A percentile compares a stretch with the other conserved stretches of the same genome.
Evolutionary conservation across 1,284 basidiomycete species (phyloP).

Genomic region (Tilletia indica): DNA sequence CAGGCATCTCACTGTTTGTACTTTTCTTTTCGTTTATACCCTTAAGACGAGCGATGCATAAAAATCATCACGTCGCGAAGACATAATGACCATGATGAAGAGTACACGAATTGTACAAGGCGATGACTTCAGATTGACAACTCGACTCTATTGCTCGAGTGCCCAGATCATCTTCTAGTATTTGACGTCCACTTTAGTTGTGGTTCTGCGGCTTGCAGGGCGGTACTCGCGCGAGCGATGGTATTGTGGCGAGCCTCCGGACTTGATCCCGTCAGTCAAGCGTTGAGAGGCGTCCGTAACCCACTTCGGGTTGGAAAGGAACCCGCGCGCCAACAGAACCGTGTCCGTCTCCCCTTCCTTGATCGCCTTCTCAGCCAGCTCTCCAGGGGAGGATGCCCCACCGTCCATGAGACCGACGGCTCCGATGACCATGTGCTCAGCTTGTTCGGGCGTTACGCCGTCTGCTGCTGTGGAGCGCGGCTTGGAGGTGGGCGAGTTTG

Average conservation of each 20-base stretch:
- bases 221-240: slow-evolving; percentile 25
- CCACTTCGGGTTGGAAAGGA: slow-evolving; percentile 47
- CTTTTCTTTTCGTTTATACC: no score
- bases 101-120: no score
- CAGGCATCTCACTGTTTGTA: no score
- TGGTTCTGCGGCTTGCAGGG: slow-evolving; percentile 22
- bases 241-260: slow-evolving; percentile 43
- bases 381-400: slow-evolving; percentile 28
- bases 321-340: slow-evolving; percentile 40
- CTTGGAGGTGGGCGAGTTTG: background rate
- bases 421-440: slow-evolving; percentile 39
- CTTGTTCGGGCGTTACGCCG: slow-evolving; percentile 16
- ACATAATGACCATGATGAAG: no score
- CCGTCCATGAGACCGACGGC: slow-evolving; percentile 51
- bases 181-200: slow-evolving; percentile 16
- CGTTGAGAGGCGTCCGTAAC: slow-evolving; percentile 33
- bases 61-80: no score
- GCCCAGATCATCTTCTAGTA: no score
- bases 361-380: slow-evolving; percentile 43
- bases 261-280: slow-evolving; percentile 28
- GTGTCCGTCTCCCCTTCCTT: slow-evolving; percentile 35
- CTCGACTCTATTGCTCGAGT: no score
- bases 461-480: background rate
- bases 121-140: no score
- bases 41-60: no score